Percentiles rank a stretch among this genome's conserved stretches.
Conservation (phyloP, 345 rosid genomes). For the Camelina hispida region DNA sequence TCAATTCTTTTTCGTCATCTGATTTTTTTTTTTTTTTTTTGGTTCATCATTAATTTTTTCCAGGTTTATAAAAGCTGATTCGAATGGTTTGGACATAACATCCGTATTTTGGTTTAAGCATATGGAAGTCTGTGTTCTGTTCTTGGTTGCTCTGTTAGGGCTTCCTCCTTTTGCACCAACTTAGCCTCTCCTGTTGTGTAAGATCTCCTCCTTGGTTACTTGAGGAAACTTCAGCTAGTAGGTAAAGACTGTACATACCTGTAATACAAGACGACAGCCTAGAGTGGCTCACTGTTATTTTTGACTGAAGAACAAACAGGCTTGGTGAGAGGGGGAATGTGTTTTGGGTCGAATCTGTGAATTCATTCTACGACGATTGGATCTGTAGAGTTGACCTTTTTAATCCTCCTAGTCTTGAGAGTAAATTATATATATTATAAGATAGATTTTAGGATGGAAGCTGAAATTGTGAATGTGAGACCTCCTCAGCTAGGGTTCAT, state of each 20-base stretch:
- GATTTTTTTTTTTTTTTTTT: not conserved
- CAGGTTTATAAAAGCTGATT: constrained; percentile 34
- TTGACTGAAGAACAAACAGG: constrained; percentile 12
- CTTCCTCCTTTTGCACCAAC: constrained; percentile 45
- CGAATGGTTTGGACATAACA: constrained; percentile 19
- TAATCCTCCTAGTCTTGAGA: constrained; percentile 7
- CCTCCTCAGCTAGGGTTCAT: constrained; percentile 50
- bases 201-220: constrained; percentile 11
- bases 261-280: constrained; percentile 18
- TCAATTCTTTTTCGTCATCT: constrained; percentile 16
- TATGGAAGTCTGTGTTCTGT: constrained; percentile 39
- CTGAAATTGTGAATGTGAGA: constrained; percentile 51
- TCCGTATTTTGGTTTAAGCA: constrained; percentile 19
- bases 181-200: constrained; percentile 23
- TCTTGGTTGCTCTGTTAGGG: constrained; percentile 42
- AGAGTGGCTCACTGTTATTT: constrained; percentile 23
- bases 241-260: constrained; percentile 30
- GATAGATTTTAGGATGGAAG: constrained; percentile 65
- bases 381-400: constrained; percentile 32
- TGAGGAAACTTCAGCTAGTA: constrained; percentile 30
- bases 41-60: not conserved
- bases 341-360: constrained; percentile 40
- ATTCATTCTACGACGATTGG: constrained; percentile 41
- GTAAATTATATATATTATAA: constrained; percentile 14
- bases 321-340: constrained; percentile 14